These are phyloP conservation scores for Aspergillus latus DNA, from an alignment of 2,329 filamentous ascomycete genomes.

Conservation along the genomic window DNA sequence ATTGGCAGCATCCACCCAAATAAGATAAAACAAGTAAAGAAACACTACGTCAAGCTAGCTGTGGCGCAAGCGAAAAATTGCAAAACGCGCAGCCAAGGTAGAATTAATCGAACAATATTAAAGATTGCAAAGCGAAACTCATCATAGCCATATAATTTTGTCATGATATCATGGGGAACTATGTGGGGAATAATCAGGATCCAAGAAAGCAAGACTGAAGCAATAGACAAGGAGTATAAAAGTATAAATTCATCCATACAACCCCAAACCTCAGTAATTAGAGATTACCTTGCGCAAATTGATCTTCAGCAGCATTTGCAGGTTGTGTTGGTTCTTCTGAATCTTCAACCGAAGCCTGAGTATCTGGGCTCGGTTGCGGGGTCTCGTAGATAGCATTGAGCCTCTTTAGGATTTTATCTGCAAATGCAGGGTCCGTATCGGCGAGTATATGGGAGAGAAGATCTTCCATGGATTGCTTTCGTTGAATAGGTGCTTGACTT, in stretches of 20 bases:
- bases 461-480: conserved; percentile 3
- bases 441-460: conserved; percentile 53
- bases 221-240: conserved; percentile 14
- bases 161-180: conserved; percentile 34
- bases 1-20: neutral
- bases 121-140: conserved; percentile 15
- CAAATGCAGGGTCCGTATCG: conserved; percentile 78
- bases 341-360: neutral
- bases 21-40: neutral
- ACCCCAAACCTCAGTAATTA: neutral
- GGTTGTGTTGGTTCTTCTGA: neutral
- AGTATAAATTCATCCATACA: conserved; percentile 1
- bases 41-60: neutral
- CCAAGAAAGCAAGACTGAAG: conserved; percentile 15
- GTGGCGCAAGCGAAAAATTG: neutral
- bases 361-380: conserved; percentile 41
- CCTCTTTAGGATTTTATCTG: conserved; percentile 73
- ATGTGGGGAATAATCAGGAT: conserved; percentile 36
- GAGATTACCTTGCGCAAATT: neutral
- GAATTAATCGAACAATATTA: conserved; percentile 12
- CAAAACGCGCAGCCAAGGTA: neutral
- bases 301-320: neutral
- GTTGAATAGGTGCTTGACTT: neutral
- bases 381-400: conserved; percentile 72
- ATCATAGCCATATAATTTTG: conserved; percentile 20